Evolutionary conservation across 495 filamentous ascomycete species (phyloP), one percentile per base, ranked within the genome.

Genomic region (Penicillium verhagenii): DNA sequence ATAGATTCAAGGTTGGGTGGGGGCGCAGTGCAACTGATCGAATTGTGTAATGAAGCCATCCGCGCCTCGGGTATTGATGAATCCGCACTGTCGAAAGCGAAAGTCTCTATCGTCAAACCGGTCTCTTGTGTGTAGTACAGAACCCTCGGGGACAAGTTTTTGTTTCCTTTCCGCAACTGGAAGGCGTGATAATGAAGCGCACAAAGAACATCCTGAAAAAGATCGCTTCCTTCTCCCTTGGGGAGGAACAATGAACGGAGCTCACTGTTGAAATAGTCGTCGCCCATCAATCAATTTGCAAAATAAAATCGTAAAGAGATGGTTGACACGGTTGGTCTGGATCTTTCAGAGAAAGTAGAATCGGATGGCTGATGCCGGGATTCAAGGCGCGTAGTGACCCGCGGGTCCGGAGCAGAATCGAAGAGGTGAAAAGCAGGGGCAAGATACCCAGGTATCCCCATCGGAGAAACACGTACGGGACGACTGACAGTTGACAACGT

Each of bases 141-240:
- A 82, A 79, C 85, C 86, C 82, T 87, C 85, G 68, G 70, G 80
- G 88, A 92, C 83, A 82, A 77, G 88, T 87, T 88, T 93, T 92
- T 91, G 87, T 79, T 89, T 92, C 87, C 87, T 85, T 86, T 82
- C 82, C 82, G 56, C 35, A 26, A n/a, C 44, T 68, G 82, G 81
- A 81, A 84, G 85, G 86, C 83, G 71, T 69, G 60, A 35, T 44
- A 53, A 50, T 60, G 68, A 77, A 82, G 78, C 88, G 87, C 74
- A 83, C 87, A 90, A 91, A 91, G 80, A 77, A 85, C 88, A 83
- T 91, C 88, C 78, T 72, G 69, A 53, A 90, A 93, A 64, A 93
- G 92, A 84, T 78, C 88, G 88, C 79, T 78, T 75, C 63, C 63
- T 58, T 72, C 77, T 77, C 66, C 75, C 66, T 46, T 49, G 60